phyloP scores from a whole-genome alignment of 2,329 filamentous ascomycete genomes.

The Madurella mycetomatis region DNA sequence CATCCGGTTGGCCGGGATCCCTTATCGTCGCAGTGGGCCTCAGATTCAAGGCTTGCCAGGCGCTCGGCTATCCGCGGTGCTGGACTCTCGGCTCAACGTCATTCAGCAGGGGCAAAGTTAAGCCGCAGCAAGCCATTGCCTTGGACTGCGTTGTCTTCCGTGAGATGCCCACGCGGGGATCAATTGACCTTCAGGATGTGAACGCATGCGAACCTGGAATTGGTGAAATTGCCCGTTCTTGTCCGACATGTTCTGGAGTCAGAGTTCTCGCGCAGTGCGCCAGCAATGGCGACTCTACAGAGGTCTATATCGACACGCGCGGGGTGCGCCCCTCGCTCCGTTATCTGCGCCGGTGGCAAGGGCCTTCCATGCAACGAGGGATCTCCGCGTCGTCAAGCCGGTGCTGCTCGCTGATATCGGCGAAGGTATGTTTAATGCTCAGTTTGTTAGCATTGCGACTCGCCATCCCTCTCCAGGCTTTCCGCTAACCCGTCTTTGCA shows the following conservation, averaged over 20 bases:
- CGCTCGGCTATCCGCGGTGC: constrained; percentile 28
- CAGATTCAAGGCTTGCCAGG: constrained; percentile 3
- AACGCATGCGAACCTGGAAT: constrained; percentile 1
- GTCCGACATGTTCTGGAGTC: constrained; percentile 51
- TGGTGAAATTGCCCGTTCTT: constrained; percentile 7
- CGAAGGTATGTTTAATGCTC: constrained; percentile 54
- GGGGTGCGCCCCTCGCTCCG: constrained; percentile 18
- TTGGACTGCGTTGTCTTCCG: constrained; percentile 1
- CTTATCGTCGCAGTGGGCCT: constrained; percentile 9
- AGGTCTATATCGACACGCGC: constrained; percentile 30
- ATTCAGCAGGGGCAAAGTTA: constrained; percentile 18
- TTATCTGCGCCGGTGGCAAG: constrained; percentile 28
- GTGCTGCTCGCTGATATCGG: constrained; percentile 82
- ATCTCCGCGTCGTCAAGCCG: constrained; percentile 62
- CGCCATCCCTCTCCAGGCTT: not conserved
- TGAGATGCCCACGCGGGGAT: constrained; percentile 5
- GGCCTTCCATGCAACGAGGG: constrained; percentile 49
- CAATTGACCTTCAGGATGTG: constrained; percentile 18
- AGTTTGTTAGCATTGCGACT: not conserved
- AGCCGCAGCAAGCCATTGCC: constrained; percentile 28
- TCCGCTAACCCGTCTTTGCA: constrained; percentile 35
- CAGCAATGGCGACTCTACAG: constrained; percentile 48
- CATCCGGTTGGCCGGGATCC: constrained; percentile 2
- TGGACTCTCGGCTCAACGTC: constrained; percentile 26
- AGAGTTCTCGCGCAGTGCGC: constrained; percentile 46